These are phyloP conservation scores for Acacia confusa DNA, from an alignment of 306 rosid species.

Conservation along the genomic window DNA sequence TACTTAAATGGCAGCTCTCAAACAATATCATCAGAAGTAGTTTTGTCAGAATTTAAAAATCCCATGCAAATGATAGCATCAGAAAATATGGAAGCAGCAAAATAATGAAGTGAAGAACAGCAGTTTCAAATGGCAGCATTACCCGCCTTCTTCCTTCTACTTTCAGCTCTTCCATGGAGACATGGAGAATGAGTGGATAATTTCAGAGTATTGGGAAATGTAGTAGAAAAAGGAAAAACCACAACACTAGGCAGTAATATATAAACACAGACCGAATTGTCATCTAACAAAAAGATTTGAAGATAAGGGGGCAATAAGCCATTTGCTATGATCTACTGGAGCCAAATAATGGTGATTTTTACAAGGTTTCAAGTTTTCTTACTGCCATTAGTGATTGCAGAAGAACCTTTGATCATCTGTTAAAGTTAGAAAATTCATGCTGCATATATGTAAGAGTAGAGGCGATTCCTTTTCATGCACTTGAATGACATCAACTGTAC, in stretches of 20 bases:
- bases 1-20: too few species aligned
- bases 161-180: too few species aligned
- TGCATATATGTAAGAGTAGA: conserved; percentile 19
- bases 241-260: neutral
- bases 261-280: neutral
- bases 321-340: neutral
- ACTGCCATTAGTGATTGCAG: neutral
- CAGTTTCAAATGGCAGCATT: too few species aligned
- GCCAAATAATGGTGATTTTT: neutral
- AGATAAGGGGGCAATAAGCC: neutral
- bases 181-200: too few species aligned
- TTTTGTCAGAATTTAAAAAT: too few species aligned
- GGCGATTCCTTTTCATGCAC: conserved; percentile 12
- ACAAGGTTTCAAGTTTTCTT: neutral
- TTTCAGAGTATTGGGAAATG: too few species aligned
- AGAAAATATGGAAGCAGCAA: too few species aligned
- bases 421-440: conserved; percentile 1
- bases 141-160: too few species aligned
- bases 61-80: too few species aligned
- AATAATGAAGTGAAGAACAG: too few species aligned
- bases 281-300: neutral
- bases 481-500: conserved; percentile 10
- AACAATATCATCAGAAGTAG: too few species aligned
- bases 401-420: neutral
- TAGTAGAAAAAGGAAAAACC: neutral